Percentiles rank a stretch among this genome's conserved stretches.
Evolutionary conservation across 768 basidiomycete species (phyloP).

Genomic region (Tricholomella constricta): DNA sequence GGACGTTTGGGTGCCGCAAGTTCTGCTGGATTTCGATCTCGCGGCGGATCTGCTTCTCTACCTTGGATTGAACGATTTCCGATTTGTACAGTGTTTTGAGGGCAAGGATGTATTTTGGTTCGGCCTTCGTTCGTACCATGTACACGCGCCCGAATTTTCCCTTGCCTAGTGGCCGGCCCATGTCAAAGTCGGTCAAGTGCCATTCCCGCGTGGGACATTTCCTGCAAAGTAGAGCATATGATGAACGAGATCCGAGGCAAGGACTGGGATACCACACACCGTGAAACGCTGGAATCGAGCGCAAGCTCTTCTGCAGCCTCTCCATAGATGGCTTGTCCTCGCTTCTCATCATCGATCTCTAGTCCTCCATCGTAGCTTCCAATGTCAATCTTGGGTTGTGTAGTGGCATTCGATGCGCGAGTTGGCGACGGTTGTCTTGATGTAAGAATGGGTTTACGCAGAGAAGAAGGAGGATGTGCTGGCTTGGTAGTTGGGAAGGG

Average conservation of each 20-base stretch:
- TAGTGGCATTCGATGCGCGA: constrained; percentile 15
- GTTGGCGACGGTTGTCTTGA: constrained; percentile 22
- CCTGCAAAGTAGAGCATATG: constrained; percentile 31
- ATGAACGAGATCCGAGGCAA: background rate
- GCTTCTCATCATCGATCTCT: constrained; percentile 84
- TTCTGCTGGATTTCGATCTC: constrained; percentile 99
- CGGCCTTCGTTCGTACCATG: constrained; percentile 91
- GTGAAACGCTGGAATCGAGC: constrained; percentile 77
- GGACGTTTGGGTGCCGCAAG: constrained; percentile 90
- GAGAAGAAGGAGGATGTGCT: constrained; percentile 40
- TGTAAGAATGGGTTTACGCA: constrained; percentile 39
- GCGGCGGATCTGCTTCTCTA: constrained; percentile 95
- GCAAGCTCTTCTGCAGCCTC: constrained; percentile 82
- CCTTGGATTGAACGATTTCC: constrained; percentile 87
- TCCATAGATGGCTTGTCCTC: constrained; percentile 72
- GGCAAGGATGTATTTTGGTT: constrained; percentile 91
- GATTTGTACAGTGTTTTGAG: constrained; percentile 97
- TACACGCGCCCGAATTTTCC: constrained; percentile 99
- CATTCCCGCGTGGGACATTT: constrained; percentile 80
- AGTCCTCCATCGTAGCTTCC: constrained; percentile 96
- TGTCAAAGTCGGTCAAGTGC: constrained; percentile 85
- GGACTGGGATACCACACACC: constrained; percentile 41
- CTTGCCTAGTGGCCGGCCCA: constrained; percentile 96
- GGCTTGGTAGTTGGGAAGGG: constrained; percentile 42
- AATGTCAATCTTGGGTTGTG: constrained; percentile 61